Evolutionary conservation across 352 stramenopile species (phyloP).

Genomic region (Phytophthora agathidicida): DNA sequence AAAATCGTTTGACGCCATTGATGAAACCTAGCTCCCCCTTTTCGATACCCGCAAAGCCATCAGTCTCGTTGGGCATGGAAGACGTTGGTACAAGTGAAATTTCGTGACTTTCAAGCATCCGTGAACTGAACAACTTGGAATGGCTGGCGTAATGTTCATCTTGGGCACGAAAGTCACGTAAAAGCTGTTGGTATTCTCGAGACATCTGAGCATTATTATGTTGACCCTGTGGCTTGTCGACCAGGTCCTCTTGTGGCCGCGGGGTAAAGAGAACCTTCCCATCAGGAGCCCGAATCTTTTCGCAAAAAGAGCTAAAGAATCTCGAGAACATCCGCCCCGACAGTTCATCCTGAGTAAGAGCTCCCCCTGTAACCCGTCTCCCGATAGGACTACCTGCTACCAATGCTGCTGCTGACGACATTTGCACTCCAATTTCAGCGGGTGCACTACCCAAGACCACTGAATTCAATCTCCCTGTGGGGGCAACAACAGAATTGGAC

Average conservation of each 20-base stretch:
- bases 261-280: slow-evolving; percentile 35
- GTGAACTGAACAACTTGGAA: slow-evolving; percentile 67
- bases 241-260: neutral
- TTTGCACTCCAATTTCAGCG: slow-evolving; percentile 8
- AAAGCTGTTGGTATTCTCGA: slow-evolving; percentile 37
- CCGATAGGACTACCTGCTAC: neutral
- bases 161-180: slow-evolving; percentile 50
- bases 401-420: neutral
- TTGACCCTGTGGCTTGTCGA: slow-evolving; percentile 14
- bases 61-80: neutral
- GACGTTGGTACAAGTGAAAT: slow-evolving; percentile 50
- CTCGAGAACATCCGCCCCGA: slow-evolving; percentile 36
- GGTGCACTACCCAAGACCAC: slow-evolving; percentile 1
- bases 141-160: slow-evolving; percentile 74
- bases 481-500: slow-evolving; percentile 19
- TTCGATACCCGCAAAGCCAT: slow-evolving; percentile 6
- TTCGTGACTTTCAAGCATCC: slow-evolving; percentile 70
- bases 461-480: slow-evolving; percentile 23
- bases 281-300: slow-evolving; percentile 25
- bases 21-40: slow-evolving; percentile 53
- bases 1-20: slow-evolving; percentile 50
- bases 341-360: slow-evolving; percentile 33
- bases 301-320: slow-evolving; percentile 35
- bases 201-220: slow-evolving; percentile 20
- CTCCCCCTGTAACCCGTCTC: neutral